Conservation (phyloP, 257 asterid genomes). For the Sherardia arvensis region DNA sequence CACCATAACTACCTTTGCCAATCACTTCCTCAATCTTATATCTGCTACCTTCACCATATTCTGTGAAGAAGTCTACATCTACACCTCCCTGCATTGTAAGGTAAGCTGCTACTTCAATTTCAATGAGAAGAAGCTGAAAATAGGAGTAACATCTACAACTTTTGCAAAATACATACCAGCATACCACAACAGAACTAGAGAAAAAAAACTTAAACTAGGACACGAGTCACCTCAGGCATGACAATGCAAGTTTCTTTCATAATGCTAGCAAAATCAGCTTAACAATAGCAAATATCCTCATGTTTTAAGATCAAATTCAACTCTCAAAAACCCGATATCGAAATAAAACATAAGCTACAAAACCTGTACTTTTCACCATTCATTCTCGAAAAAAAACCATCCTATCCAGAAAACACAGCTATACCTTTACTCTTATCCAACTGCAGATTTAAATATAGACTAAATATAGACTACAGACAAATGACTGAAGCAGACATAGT, state of each 20-base stretch:
- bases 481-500: not conserved
- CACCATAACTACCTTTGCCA: constrained; percentile 97
- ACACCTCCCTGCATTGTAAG: constrained; percentile 44
- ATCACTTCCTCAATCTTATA: constrained; percentile 89
- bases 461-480: not conserved
- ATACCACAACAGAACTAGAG: no score
- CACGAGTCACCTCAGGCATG: no score
- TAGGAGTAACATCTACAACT: not conserved
- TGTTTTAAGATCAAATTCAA: not conserved
- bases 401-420: not conserved
- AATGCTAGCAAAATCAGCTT: not conserved
- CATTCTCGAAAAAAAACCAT: no score
- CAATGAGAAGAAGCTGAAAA: not conserved
- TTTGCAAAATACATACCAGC: no score
- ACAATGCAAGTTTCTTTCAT: not conserved
- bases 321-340: no score
- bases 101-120: no score
- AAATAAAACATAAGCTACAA: not conserved
- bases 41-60: constrained; percentile 93
- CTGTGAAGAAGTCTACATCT: constrained; percentile 89
- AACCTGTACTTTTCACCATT: no score
- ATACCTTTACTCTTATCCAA: not conserved
- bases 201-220: not conserved
- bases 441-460: not conserved
- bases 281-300: not conserved